Evolutionary conservation across 352 stramenopile species (phyloP), one percentile per base, ranked within the genome.

Genomic region (Phytophthora sansomeana): DNA sequence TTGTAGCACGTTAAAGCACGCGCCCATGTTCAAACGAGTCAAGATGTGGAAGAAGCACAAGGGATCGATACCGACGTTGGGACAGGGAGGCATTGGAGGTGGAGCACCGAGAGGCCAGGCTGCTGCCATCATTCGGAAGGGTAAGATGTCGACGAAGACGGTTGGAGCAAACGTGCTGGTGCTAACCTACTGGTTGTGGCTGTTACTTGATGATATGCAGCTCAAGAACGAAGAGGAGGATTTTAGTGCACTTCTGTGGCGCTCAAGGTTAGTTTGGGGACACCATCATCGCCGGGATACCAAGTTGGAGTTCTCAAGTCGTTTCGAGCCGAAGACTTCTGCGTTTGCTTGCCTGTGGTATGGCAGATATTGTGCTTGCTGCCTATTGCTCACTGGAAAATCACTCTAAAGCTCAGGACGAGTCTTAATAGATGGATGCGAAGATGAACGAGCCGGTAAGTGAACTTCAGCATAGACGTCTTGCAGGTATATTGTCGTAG

Each of bases 11-110:
- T 84, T 95, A 64, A 93, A 92, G 74, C 85, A 95, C 66, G 87
- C 87, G 52, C 87, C 87, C 46, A 93, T 95, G 85, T 95, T 95
- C 67, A 93, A 93, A 71, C 72, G 87, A 58, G 82, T 95, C 63
- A 93, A 93, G 69, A 68, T 95, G 59, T 95, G 87, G 87, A 95
- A 95, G 75, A 95, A 93, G 66, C 85, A 93, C 74, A 90, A 91
- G 64, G 87, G 87, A 24, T 62, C 82, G 26, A 90, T 92, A 58
- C 87, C 84, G 21, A 82, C 82, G 30, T 60, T 95, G 26, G 85
- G 85, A 19, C 81, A 93, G 53, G 84, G 87, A 58, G 85, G 82
- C 14, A 58, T 78, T 38, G 84, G 79, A 54, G 82, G 83, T 32
- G 72, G 70, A 7, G 82, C 74, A 1, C 85, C 83, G 28, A 81